Conservation (phyloP, 345 rosid species). For the Sonneratia caseolaris region DNA sequence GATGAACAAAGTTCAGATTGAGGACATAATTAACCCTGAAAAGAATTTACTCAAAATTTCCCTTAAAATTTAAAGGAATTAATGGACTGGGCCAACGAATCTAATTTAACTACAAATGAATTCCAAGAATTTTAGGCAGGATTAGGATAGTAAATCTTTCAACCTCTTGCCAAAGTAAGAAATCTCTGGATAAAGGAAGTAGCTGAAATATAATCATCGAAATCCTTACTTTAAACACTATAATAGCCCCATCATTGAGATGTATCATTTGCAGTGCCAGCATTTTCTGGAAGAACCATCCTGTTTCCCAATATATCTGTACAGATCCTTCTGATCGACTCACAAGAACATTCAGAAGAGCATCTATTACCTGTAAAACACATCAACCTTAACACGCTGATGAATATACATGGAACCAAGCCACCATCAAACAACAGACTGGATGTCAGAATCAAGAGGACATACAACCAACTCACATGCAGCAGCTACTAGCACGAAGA, state of each 20-base stretch:
- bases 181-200: background rate
- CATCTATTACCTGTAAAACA: conserved; percentile 30
- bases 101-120: background rate
- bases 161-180: background rate
- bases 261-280: conserved; percentile 23
- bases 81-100: background rate
- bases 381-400: conserved; percentile 4
- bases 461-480: background rate
- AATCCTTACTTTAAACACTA: conserved; percentile 42
- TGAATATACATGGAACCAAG: background rate
- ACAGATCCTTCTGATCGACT: conserved; percentile 26
- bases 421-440: background rate
- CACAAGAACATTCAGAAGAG: conserved; percentile 34
- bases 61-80: no score
- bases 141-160: no score
- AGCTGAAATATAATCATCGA: conserved; percentile 4
- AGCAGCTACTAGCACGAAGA: background rate
- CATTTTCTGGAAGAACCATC: conserved; percentile 46
- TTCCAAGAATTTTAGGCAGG: no score
- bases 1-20: no score
- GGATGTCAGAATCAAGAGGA: background rate
- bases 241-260: conserved; percentile 24
- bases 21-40: no score
- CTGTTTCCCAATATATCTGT: conserved; percentile 31
- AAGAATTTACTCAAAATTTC: no score